Evolutionary conservation across 2,329 filamentous ascomycete species (phyloP).

Genomic region (Penicillium crustosum): DNA sequence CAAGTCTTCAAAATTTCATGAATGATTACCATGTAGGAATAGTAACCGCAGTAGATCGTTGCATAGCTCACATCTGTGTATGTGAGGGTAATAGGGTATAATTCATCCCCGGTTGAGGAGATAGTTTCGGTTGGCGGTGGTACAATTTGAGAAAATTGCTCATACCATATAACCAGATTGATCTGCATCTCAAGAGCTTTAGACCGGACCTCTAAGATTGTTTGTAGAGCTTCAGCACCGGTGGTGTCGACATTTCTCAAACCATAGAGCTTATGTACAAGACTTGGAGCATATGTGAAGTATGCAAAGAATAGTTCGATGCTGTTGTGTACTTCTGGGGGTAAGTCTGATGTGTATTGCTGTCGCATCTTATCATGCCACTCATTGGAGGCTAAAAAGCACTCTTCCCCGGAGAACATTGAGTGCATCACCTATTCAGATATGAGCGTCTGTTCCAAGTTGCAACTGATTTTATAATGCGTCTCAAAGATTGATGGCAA

Average conservation of each 20-base stretch:
- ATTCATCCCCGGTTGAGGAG: conserved; percentile 19
- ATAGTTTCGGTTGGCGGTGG: conserved; percentile 21
- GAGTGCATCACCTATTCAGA: conserved; percentile 30
- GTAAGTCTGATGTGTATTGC: conserved; percentile 17
- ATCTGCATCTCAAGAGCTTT: conserved; percentile 23
- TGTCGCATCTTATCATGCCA: conserved; percentile 31
- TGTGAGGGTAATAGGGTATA: conserved; percentile 23
- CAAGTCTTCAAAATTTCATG: conserved; percentile 27
- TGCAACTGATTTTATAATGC: neutral
- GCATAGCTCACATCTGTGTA: conserved; percentile 26
- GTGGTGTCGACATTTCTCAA: conserved; percentile 21
- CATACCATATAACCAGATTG: conserved; percentile 26
- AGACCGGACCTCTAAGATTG: conserved; percentile 17
- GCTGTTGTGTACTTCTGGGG: conserved; percentile 15
- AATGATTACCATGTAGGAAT: conserved; percentile 31
- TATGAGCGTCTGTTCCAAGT: neutral
- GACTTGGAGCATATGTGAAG: conserved; percentile 28
- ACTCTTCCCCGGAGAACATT: conserved; percentile 30
- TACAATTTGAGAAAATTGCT: conserved; percentile 17
- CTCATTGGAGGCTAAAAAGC: conserved; percentile 25
- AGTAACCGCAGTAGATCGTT: conserved; percentile 27
- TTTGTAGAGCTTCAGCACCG: conserved; percentile 8
- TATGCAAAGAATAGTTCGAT: conserved; percentile 31
- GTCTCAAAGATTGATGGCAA: neutral
- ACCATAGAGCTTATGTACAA: conserved; percentile 28